Conservation (phyloP, 371 early-diverging fungal species). For the Saksenaea vasiformis region DNA sequence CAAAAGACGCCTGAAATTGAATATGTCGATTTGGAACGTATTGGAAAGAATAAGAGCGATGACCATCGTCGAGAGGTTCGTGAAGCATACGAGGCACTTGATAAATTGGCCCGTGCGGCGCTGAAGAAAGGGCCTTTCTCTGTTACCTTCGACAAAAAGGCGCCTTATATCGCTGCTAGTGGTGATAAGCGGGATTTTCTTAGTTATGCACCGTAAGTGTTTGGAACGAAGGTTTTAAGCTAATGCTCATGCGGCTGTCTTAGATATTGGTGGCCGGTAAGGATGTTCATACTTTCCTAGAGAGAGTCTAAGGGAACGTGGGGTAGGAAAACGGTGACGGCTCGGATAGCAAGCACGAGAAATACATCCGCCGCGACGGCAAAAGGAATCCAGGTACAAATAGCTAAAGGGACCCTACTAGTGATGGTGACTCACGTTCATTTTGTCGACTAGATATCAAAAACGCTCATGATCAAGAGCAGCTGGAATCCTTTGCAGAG, state of each 20-base stretch:
- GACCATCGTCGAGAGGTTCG: constrained; percentile 11
- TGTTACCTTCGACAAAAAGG: constrained; percentile 23
- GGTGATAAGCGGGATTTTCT: constrained; percentile 41
- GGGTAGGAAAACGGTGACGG: background rate
- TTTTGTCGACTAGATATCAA: constrained; percentile 22
- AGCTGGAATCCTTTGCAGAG: constrained; percentile 41
- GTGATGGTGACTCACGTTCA: background rate
- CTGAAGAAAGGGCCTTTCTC: constrained; percentile 40
- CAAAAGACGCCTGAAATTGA: constrained; percentile 46
- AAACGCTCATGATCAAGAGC: constrained; percentile 32
- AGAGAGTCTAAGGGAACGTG: background rate
- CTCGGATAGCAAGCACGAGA: constrained; percentile 10
- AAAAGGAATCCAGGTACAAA: constrained; percentile 44
- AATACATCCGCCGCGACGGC: constrained; percentile 41
- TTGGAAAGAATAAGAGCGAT: constrained; percentile 10
- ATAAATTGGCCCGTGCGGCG: constrained; percentile 32
- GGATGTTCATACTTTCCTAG: background rate
- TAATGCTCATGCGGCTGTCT: background rate
- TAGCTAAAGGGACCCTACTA: background rate
- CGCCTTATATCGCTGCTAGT: constrained; percentile 36
- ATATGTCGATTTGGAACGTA: constrained; percentile 22
- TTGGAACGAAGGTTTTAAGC: background rate
- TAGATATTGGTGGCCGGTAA: constrained; percentile 52
- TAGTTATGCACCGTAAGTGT: constrained; percentile 47
- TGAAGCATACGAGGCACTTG: constrained; percentile 18